A percentile compares a stretch with the other conserved stretches of the same genome.
Evolutionary conservation across 2,329 filamentous ascomycete genomes (phyloP).

Genomic region (Alternaria arbusti): DNA sequence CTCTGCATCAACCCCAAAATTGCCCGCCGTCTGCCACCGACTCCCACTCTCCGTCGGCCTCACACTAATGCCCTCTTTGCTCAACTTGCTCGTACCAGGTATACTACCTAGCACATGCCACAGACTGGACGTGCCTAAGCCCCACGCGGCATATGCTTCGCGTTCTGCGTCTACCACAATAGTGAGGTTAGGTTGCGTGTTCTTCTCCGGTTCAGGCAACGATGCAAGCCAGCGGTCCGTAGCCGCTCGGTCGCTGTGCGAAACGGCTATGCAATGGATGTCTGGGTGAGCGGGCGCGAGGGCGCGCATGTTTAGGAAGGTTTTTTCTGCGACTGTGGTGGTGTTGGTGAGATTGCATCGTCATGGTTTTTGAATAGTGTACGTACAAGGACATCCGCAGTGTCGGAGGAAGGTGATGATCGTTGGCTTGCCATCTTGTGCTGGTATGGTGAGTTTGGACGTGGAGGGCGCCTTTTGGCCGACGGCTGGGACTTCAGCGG

Average conservation of each 20-base stretch:
- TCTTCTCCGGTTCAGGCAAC: constrained; percentile 27
- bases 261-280: constrained; percentile 44
- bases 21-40: constrained; percentile 72
- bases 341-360: constrained; percentile 3
- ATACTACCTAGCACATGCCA: constrained; percentile 68
- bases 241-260: constrained; percentile 40
- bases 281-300: constrained; percentile 32
- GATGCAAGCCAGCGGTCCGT: constrained; percentile 44
- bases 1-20: constrained; percentile 64
- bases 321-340: constrained; percentile 69
- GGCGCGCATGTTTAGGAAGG: constrained; percentile 51
- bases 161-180: constrained; percentile 67
- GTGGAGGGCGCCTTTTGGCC: constrained; percentile 64
- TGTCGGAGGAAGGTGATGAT: constrained; percentile 73
- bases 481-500: constrained; percentile 56
- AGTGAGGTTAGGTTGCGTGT: constrained; percentile 60
- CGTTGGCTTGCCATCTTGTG: constrained; percentile 59
- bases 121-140: constrained; percentile 65
- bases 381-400: constrained; percentile 75
- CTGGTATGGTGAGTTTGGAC: constrained; percentile 59
- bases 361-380: neutral
- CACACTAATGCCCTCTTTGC: constrained; percentile 70
- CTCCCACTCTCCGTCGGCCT: constrained; percentile 69
- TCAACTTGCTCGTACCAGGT: constrained; percentile 63
- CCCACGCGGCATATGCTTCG: constrained; percentile 69